Evolutionary conservation across 2,329 filamentous ascomycete species (phyloP), one percentile per base, ranked within the genome.

Genomic region (Colletotrichum sp.): DNA sequence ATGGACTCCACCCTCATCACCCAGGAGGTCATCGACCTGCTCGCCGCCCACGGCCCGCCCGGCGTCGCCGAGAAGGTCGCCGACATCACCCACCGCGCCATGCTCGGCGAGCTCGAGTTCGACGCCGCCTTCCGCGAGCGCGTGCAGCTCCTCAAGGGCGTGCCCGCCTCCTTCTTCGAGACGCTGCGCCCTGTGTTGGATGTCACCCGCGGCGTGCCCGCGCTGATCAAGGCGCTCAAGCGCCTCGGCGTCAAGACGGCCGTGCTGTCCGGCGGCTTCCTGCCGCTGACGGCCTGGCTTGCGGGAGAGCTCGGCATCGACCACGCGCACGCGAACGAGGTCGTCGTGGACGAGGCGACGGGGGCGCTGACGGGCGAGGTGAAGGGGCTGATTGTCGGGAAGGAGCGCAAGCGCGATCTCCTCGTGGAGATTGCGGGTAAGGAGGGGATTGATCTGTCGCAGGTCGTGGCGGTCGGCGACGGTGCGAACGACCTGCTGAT

Each of bases 1-100:
- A 99, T 99, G 97, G 97, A 99, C 87, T 97, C 94, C 84, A 99
- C 97, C 0, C 90, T 99, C 76, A 99, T 99, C 83, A 94, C 96
- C 70, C 96, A 99, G 84, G 97, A 99, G 87, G 96, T 98, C 77
- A 99, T 99, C 82, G 97, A 99, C 84, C 93, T 99, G 81, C 93
- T 99, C 72, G 97, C 97, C 6, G 93, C 94, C 70, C 80, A 88
- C 86, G 64, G 87, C 94, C 85, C 87, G 82, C 86, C 91, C 3
- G 95, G 95, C 69, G 90, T 98, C n/a, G 92, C 95, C 80, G 92
- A 92, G 69, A 89, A 95, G 80, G 96, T 99, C 52, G 94, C 95
- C 12, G 92, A 93, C 80, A 99, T 99, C 80, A 99, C 97, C 0
- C 93, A 94, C 76, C 94, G 96, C 39, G 96, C 97, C 44, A 99